Conservation (phyloP, 768 basidiomycete species). For the Chalciporus pseudorubinellus region DNA sequence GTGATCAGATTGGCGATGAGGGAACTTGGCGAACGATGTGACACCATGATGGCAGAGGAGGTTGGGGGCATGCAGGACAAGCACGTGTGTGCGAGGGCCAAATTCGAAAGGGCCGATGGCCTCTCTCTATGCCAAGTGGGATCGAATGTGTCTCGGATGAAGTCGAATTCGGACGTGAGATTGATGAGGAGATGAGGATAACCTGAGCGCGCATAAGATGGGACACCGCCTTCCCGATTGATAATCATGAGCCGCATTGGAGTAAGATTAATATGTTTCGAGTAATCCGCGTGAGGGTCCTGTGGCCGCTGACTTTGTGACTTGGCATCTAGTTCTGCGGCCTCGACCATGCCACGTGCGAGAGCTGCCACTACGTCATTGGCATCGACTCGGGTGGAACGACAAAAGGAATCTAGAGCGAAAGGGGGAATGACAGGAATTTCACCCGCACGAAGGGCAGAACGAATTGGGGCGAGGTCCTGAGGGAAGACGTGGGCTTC, state of each 20-base stretch:
- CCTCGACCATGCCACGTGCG: slow-evolving; percentile 75
- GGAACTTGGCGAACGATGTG: slow-evolving; percentile 92
- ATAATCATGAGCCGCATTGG: slow-evolving; percentile 97
- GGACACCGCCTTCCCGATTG: slow-evolving; percentile 93
- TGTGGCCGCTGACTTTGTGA: slow-evolving; percentile 29
- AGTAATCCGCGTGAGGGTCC: slow-evolving; percentile 38
- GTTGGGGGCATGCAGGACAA: slow-evolving; percentile 89
- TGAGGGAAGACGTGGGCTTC: slow-evolving; percentile 79
- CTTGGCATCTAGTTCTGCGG: slow-evolving; percentile 47
- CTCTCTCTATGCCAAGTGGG: slow-evolving; percentile 71
- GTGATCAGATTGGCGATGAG: slow-evolving; percentile 97
- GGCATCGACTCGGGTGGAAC: slow-evolving; percentile 79
- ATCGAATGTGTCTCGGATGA: slow-evolving; percentile 85
- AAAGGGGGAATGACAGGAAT: slow-evolving; percentile 95
- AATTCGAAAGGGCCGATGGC: slow-evolving; percentile 84
- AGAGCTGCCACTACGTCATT: slow-evolving; percentile 89
- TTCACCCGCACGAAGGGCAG: slow-evolving; percentile 88
- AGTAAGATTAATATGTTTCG: slow-evolving; percentile 74
- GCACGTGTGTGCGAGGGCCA: slow-evolving; percentile 82
- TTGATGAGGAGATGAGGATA: slow-evolving; percentile 96
- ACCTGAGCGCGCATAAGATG: slow-evolving; percentile 93
- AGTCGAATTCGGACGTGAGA: slow-evolving; percentile 78
- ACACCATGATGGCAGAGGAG: slow-evolving; percentile 95
- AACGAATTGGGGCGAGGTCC: slow-evolving; percentile 81
- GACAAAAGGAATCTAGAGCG: slow-evolving; percentile 87